Evolutionary conservation across 371 early-diverging fungal species (phyloP).

Genomic region (Mortierella sp.): DNA sequence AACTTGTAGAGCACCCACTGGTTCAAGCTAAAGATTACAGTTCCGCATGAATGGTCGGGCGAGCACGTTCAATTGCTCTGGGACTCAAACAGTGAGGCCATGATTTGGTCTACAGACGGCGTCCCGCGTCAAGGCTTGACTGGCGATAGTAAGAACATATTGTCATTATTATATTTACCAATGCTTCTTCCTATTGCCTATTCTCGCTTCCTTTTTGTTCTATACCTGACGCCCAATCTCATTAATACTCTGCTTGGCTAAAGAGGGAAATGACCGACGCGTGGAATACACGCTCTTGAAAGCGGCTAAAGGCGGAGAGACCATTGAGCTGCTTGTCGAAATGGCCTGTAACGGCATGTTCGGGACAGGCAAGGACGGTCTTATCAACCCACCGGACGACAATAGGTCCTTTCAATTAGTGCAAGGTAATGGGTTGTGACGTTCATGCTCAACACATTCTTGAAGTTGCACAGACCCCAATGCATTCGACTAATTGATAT

Average conservation of each 20-base stretch:
- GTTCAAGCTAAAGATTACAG: slow-evolving; percentile 77
- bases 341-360: slow-evolving; percentile 96
- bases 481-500: too few species aligned
- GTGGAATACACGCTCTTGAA: slow-evolving; percentile 81
- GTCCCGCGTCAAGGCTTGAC: slow-evolving; percentile 91
- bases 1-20: slow-evolving; percentile 86
- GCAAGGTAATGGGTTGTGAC: slow-evolving; percentile 20
- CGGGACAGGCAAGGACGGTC: slow-evolving; percentile 75
- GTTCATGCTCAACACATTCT: not conserved
- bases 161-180: too few species aligned
- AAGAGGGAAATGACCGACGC: slow-evolving; percentile 73
- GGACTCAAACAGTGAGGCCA: slow-evolving; percentile 89
- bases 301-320: slow-evolving; percentile 73
- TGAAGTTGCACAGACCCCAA: too few species aligned
- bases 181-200: not conserved
- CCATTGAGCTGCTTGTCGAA: slow-evolving; percentile 84
- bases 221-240: not conserved
- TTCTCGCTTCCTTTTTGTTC: not conserved
- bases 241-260: not conserved
- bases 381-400: slow-evolving; percentile 80
- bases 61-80: slow-evolving; percentile 82
- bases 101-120: slow-evolving; percentile 90
- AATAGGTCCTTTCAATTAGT: slow-evolving; percentile 63
- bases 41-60: slow-evolving; percentile 78
- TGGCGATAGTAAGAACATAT: slow-evolving; percentile 77